These are phyloP conservation scores for Neurospora terricola DNA, from an alignment of 495 filamentous ascomycete species.

Conservation along the genomic window DNA sequence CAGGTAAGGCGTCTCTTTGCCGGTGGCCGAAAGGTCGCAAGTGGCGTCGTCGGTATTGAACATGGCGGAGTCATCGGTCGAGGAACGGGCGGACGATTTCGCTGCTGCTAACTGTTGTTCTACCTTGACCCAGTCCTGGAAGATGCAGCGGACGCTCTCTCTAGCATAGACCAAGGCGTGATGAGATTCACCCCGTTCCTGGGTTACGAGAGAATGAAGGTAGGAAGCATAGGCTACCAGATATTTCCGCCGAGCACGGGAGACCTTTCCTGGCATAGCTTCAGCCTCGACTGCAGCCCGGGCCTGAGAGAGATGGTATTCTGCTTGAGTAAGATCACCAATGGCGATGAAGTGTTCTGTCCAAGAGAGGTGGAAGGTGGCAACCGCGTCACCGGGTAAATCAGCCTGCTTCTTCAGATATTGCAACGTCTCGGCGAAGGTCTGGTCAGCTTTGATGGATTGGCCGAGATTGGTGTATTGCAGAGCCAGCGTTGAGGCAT, in stretches of 20 bases:
- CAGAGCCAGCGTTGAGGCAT: conserved; percentile 50
- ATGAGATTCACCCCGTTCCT: conserved; percentile 52
- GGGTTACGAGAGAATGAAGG: conserved; percentile 52
- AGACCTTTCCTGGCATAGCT: conserved; percentile 10
- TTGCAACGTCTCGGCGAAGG: conserved; percentile 48
- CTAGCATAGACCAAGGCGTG: conserved; percentile 58
- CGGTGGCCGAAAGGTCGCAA: neutral
- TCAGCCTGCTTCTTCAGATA: conserved; percentile 12
- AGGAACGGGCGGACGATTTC: conserved; percentile 23
- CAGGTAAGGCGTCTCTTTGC: conserved; percentile 5
- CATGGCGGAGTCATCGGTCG: conserved; percentile 18
- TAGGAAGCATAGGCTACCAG: conserved; percentile 43
- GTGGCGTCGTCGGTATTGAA: conserved; percentile 9
- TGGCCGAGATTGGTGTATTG: conserved; percentile 74
- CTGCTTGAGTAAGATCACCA: conserved; percentile 52
- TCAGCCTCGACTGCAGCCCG: conserved; percentile 18
- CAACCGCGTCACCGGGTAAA: conserved; percentile 25
- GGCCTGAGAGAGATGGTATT: conserved; percentile 30
- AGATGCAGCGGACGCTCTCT: conserved; percentile 53
- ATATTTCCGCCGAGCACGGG: conserved; percentile 24
- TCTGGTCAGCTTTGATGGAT: conserved; percentile 58
- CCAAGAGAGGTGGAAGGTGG: conserved; percentile 55
- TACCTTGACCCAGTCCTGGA: conserved; percentile 60
- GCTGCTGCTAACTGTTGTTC: conserved; percentile 30
- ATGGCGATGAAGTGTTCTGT: conserved; percentile 65